Percentiles rank a stretch among this genome's conserved stretches.
Conservation (phyloP, 1,284 basidiomycete species). For the Erythrobasidium hasegawianum region DNA sequence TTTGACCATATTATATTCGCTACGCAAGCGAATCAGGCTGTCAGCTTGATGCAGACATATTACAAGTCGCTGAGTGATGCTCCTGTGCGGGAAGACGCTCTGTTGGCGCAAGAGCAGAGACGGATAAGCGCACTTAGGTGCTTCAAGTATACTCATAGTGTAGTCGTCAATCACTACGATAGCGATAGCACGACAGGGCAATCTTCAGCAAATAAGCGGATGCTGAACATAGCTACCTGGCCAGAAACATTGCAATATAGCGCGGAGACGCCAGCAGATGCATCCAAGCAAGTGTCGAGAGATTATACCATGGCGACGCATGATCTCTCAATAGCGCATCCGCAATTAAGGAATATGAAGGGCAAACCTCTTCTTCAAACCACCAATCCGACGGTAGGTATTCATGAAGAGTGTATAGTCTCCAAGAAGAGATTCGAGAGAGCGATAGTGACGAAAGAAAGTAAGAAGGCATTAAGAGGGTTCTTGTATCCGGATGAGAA, state of each 20-base stretch:
- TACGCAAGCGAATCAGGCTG: slow-evolving; percentile 45
- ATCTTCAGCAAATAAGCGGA: slow-evolving; percentile 5
- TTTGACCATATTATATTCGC: slow-evolving; percentile 47
- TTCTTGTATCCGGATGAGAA: slow-evolving; percentile 7
- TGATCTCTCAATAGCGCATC: slow-evolving; percentile 27
- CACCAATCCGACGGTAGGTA: slow-evolving; percentile 27
- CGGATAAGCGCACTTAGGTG: slow-evolving; percentile 8
- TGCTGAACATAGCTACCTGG: slow-evolving; percentile 23
- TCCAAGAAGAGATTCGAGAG: slow-evolving; percentile 27
- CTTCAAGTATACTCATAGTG: slow-evolving; percentile 30
- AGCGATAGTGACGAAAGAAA: slow-evolving; percentile 21
- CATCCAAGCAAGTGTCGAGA: neutral
- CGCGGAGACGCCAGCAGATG: neutral
- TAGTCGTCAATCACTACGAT: slow-evolving; percentile 34
- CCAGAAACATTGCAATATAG: neutral
- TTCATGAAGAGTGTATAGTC: slow-evolving; percentile 8
- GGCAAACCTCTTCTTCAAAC: slow-evolving; percentile 21
- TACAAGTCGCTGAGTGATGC: neutral
- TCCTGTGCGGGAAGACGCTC: neutral
- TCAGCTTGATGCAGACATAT: slow-evolving; percentile 10
- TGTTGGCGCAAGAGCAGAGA: slow-evolving; percentile 5
- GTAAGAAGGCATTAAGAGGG: neutral
- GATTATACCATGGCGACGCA: slow-evolving; percentile 34
- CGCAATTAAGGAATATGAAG: neutral
- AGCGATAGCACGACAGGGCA: neutral